Evolutionary conservation across 1,139 yeast genomes (phyloP), one percentile per base, ranked within the genome.

Genomic region (Hansenula sp.): DNA sequence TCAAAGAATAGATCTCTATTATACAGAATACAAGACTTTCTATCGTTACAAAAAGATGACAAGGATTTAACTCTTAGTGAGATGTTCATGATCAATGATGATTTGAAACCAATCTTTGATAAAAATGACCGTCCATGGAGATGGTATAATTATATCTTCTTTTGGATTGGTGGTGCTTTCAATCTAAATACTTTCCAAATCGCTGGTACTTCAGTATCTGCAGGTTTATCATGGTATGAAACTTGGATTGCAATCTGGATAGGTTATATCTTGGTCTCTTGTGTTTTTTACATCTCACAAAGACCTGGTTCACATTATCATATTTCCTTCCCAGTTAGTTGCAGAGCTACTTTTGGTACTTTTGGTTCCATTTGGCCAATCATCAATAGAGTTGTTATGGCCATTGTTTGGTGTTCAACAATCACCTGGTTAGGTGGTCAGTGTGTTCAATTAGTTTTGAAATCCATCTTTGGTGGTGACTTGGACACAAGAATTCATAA

Each of bases 171-270:
- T 2, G 96, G 87, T 60, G 80, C 94, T 27, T 85, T 89, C 67
- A 88, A 88, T 62, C 81, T 89, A 56, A 87, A 85, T 60, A 87
- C 96, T 11, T 88, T 94, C 91, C 91, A 86, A 67, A 87, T 89
- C 56, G 96, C 95, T 7, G 81, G 93, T 5, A 84, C 94, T 1
- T 94, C 95, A 51, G 82, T 84, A 47, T 70, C 70, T 42, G 74
- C 77, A 34, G 93, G 94, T 10, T 68, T 88, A 66, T 79, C 84
- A 17, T 87, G 95, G 95, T 88, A 95, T 94, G 90, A 81, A 62
- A 81, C 86, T n/a, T 88, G 96, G 95, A 61, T 87, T 30, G 77
- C 93, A 0, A 90, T 88, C 19, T 86, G 95, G 94, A 54, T 81
- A 21, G 89, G 89, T 13, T 82, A 82, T 60, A 60, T 72, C 33